Evolutionary conservation across 306 rosid species (phyloP).

Genomic region (Cucurbita pepo): DNA sequence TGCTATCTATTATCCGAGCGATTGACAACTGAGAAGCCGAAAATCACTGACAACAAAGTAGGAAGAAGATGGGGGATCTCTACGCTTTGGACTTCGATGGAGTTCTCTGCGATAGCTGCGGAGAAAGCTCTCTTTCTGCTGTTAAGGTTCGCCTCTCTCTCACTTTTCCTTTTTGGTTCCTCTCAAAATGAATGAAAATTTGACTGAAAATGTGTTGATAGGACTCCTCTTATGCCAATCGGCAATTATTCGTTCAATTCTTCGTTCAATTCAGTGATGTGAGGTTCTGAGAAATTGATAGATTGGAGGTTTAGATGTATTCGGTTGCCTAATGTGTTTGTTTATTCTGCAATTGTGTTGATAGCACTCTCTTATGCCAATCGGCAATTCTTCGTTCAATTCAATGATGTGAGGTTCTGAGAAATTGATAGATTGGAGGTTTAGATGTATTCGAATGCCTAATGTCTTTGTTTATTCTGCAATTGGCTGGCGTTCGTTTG

Average conservation of each 20-base stretch:
- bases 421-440: background rate
- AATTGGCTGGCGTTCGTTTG: background rate
- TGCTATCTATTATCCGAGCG: background rate
- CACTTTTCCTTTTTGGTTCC: background rate
- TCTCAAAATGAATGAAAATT: background rate
- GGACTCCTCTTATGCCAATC: background rate
- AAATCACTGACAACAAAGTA: background rate
- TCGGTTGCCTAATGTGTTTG: no score
- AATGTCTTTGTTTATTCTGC: background rate
- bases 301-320: no score
- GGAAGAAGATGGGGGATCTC: conserved; percentile 54
- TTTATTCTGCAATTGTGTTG: no score
- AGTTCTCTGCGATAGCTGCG: conserved; percentile 82
- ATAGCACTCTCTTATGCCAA: background rate
- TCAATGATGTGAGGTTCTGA: background rate
- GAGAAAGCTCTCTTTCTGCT: conserved; percentile 85
- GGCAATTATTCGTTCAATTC: background rate
- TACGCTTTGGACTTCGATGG: conserved; percentile 94
- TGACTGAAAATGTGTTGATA: background rate
- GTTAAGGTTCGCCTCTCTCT: conserved; percentile 32
- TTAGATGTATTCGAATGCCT: background rate
- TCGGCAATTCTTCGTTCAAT: background rate
- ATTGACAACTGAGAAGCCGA: background rate
- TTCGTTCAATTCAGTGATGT: background rate
- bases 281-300: background rate